Conservation (phyloP, 1,284 basidiomycete species). For the Microbotryum intermedium region DNA sequence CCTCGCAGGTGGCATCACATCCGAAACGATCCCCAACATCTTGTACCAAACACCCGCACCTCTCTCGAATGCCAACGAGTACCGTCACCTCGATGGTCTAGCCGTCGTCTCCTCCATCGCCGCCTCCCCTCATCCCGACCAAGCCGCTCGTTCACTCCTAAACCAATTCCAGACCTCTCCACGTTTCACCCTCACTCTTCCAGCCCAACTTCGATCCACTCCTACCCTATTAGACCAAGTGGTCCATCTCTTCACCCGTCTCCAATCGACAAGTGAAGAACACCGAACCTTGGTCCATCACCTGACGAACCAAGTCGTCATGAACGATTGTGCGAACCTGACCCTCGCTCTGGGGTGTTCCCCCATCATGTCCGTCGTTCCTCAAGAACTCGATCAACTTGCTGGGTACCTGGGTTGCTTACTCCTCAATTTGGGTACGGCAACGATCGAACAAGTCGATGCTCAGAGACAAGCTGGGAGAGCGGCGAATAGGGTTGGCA, state of each 20-base stretch:
- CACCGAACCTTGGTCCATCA: conserved; percentile 68
- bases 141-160: not conserved
- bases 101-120: conserved; percentile 88
- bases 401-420: conserved; percentile 59
- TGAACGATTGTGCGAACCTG: conserved; percentile 50
- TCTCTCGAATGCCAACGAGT: conserved; percentile 1
- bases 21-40: conserved; percentile 57
- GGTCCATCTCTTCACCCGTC: no score
- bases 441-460: conserved; percentile 50
- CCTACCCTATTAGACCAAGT: no score
- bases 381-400: conserved; percentile 74
- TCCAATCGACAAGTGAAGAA: conserved; percentile 28
- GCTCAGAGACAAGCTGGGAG: conserved; percentile 76
- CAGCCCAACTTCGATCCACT: no score
- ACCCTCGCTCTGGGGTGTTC: conserved; percentile 81
- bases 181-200: no score
- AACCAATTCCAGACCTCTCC: no score
- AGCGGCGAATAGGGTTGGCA: conserved; percentile 60
- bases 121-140: conserved; percentile 55
- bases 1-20: conserved; percentile 66
- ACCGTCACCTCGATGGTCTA: conserved; percentile 59
- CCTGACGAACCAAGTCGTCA: conserved; percentile 33
- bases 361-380: conserved; percentile 75
- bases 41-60: conserved; percentile 36
- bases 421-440: conserved; percentile 85